Evolutionary conservation across 495 filamentous ascomycete genomes (phyloP), one percentile per base, ranked within the genome.

Genomic region (Chaetomium cochliodes): DNA sequence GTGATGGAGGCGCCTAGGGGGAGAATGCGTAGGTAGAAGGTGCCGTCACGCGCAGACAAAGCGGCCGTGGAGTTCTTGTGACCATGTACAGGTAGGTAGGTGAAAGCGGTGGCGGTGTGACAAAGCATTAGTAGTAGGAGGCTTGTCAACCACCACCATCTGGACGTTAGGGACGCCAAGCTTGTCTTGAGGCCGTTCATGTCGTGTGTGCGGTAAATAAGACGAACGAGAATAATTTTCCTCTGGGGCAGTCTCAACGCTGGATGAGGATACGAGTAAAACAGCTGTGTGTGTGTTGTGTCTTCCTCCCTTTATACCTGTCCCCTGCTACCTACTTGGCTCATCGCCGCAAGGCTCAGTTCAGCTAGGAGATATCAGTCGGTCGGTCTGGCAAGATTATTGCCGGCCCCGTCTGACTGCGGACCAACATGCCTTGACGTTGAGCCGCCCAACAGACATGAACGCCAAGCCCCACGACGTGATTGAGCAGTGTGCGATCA

Each of bases 1-100:
- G 80, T 83, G 61, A 85, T 82, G 5, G 81, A 85, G 3, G 79
- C 82, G 0, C 83, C 82, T 0, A 86, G 70, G 2, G 81, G 79
- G 68, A 84, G 66, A 18, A 84, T 72, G 0, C 80, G 73, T 5
- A 84, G 71, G 15, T 58, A 65, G 37, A 71, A 65, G 20, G 44
- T 47, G 44, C 44, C 44, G n/a, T 18, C 44, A 22, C 44, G 44
- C 41, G 41, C 41, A 44, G 41, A 44, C 41, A 44, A 44, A 16
- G 41, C 3, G 2, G 41, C 41, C 15, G 41, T 44, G 16, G 41
- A 44, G 41, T 44, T 44, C 16, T 44, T 15, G 13, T 44, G 41
- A 18, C 16, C 13, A 44, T 44, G 13, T 16, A 37, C 33, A 11
- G 13, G 41, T 18, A 44, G 41, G 41, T 44, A 44, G 41, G 41